Conservation (phyloP, 805 yeast species). For the Lipomyces mesembrius region DNA sequence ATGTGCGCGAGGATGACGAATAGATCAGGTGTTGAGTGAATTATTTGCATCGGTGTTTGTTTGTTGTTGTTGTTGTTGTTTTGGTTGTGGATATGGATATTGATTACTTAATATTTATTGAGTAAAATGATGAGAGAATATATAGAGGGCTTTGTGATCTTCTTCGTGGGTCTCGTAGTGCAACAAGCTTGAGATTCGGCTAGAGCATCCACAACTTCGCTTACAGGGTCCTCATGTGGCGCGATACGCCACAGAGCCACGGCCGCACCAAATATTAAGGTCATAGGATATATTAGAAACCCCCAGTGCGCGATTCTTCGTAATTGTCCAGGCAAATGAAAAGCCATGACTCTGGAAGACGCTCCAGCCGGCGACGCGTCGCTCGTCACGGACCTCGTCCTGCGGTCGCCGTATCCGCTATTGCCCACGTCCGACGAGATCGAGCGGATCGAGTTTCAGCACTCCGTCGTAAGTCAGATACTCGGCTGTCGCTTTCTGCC, state of each 20-base stretch:
- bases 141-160: background rate
- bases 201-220: background rate
- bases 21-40: conserved; percentile 4
- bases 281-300: background rate
- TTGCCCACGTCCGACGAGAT: conserved; percentile 16
- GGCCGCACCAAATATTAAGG: background rate
- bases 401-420: conserved; percentile 14
- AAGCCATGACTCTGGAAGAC: background rate
- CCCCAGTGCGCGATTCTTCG: background rate
- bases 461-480: conserved; percentile 19
- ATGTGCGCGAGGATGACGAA: conserved; percentile 22
- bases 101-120: background rate
- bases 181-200: background rate
- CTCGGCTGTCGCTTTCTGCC: conserved; percentile 31
- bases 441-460: conserved; percentile 25
- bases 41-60: background rate
- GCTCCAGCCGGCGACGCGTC: background rate
- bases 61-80: background rate
- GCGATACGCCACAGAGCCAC: background rate
- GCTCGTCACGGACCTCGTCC: background rate
- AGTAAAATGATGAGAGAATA: background rate
- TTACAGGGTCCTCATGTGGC: too few species aligned
- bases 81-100: background rate
- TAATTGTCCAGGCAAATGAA: background rate
- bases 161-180: background rate